Evolutionary conservation across 1,284 basidiomycete genomes (phyloP).

Genomic region (Hemileia vastatrix): DNA sequence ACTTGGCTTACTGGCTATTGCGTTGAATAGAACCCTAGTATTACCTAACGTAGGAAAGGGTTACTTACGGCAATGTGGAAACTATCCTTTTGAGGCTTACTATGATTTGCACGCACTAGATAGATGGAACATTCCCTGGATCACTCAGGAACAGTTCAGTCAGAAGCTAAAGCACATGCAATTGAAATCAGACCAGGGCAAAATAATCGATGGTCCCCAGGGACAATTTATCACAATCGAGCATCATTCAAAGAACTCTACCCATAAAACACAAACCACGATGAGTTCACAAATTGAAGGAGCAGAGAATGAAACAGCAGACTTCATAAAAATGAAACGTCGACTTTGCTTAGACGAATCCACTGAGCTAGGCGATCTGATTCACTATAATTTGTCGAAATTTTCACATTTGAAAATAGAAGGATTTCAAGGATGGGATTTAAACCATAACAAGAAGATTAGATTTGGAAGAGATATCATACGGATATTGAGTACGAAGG

Average conservation of each 20-base stretch:
- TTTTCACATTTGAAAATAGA: too few relatives aligned
- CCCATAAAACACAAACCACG: not conserved
- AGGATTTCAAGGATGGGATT: too few relatives aligned
- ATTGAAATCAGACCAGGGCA: not conserved
- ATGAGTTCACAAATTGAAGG: not conserved
- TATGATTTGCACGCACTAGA: conserved; percentile 29
- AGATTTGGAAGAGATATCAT: too few relatives aligned
- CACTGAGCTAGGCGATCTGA: too few relatives aligned
- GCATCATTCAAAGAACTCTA: not conserved
- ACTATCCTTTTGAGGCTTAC: conserved; percentile 38
- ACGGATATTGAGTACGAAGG: too few relatives aligned
- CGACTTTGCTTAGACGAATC: too few relatives aligned
- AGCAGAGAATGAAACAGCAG: too few relatives aligned
- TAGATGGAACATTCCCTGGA: conserved; percentile 32
- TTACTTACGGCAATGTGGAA: conserved; percentile 33
- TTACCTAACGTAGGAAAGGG: conserved; percentile 38
- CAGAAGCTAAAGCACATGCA: not conserved
- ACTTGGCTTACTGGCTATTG: conserved; percentile 35
- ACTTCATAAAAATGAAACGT: too few relatives aligned
- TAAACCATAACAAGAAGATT: too few relatives aligned
- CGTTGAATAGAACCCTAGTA: conserved; percentile 38
- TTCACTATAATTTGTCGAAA: too few relatives aligned
- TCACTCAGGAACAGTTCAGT: conserved; percentile 31
- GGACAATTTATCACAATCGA: not conserved
- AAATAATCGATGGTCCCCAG: not conserved